Base-by-base conservation (phyloP, 164 flowering plant genomes). In the Cinnamomum chago region DNA sequence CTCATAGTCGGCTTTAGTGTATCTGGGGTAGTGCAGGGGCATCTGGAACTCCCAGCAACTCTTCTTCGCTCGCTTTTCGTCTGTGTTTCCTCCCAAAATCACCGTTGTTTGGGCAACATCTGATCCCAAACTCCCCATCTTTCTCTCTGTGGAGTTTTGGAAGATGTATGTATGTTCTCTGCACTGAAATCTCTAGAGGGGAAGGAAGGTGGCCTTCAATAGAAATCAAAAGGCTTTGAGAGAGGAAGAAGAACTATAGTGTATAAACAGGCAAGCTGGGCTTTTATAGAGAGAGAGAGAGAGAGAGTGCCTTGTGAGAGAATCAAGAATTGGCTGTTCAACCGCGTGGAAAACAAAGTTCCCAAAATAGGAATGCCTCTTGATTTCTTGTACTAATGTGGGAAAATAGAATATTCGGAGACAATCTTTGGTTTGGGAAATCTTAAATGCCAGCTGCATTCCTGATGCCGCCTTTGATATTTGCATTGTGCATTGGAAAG, bases 21-120 rank as follows among this genome's bases (percentile, higher is more conserved):
- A 83, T 70, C 81, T 80, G 6, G 87, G 87, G 62, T 85, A 85
- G 78, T 85, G 87, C 58, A 85, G 73, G 1, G 87, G 87, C 87
- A 85, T 85, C 66, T 83, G 79, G 65, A 85, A 85, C 67, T 73
- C 51, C 17, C 70, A 66, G 10, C 72, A 67, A 17, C 52, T 58
- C 68, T 73, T 68, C 51, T 65, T 73, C 66, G 22, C 40, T 7
- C 10, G 47, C 58, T 68, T 65, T 51, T 58, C 77, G 9, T 47
- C 69, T 28, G 14, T 50, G 15, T 66, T 3, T 30, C 51, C 24
- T 18, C 20, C 50, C 50, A 58, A 17, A 3, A 30, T 25, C 13
- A 24, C 50, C 25, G 10, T 50, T 47, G 60, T 55, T 12, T 67
- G 69, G 35, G 20, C 69, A 18, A 18, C n/a, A 28, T 17, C 50